Evolutionary conservation across 1,284 basidiomycete species (phyloP), one percentile per base, ranked within the genome.

Genomic region (Rhodotorula sp.): DNA sequence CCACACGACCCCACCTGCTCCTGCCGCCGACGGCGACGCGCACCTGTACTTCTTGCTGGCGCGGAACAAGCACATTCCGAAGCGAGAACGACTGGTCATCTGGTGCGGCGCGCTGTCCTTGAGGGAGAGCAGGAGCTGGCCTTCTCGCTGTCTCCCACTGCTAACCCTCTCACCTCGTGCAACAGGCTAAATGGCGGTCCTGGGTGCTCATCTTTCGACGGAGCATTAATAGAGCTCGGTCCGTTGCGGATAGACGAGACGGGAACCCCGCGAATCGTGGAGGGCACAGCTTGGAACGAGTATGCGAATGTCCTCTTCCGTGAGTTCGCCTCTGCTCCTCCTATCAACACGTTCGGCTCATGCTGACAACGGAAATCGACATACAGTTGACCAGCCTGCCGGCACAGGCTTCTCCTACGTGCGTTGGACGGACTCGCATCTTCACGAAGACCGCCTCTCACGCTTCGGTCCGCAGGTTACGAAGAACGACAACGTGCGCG

Each of bases 371-470:
- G 9, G 17, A 8, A 19, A 4, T 6, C 34, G 29, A 15, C 39
- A 29, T 19, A 27, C 75, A 93, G 92, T 99, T 69, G 95, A 99
- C 81, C 95, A 99, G 81, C 95, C 95, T 51, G 92, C 91, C 1
- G 95, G 95, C 10, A 98, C 95, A 10, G 95, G 95, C 17, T 90
- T 90, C 79, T 95, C 92, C 22, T 94, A 91, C 78, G 88, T 90
- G 47, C 17, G 60, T 24, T 17, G 22, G n/a, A 49, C 22, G 30
- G 32, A 1, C 8, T 3, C 1, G n/a, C 17, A 1, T 10, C 15
- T 22, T 19, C 17, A 20, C 9, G 20, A 13, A 19, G 47, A 4
- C 17, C 30, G 8, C 9, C 2, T 30, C 30, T 48, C 24, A 55
- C 46, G 2, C 6, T 3, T 24, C 4, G 10, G 34, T 8, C 22